A percentile compares a stretch with the other conserved stretches of the same genome.
Conservation (phyloP, 2,329 filamentous ascomycete species). For the Reticulascus tulasneorum region DNA sequence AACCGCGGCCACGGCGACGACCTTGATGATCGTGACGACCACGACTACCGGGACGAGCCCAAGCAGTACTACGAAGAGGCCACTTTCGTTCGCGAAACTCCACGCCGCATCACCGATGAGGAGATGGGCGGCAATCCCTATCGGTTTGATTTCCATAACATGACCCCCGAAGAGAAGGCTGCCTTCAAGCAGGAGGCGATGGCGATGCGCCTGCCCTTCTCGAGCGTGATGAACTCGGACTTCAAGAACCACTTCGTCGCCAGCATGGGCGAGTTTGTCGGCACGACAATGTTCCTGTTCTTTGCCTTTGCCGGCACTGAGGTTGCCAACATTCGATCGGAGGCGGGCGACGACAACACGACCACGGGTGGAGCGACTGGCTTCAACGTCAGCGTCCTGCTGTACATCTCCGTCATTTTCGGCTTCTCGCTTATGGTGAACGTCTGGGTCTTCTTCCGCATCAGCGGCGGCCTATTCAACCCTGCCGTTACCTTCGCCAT, state of each 20-base stretch:
- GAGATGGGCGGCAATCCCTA: constrained; percentile 11
- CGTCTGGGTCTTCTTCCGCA: constrained; percentile 44
- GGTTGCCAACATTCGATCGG: constrained; percentile 34
- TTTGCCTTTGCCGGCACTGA: constrained; percentile 38
- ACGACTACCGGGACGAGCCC: constrained; percentile 6
- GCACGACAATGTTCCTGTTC: constrained; percentile 39
- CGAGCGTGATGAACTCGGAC: constrained; percentile 42
- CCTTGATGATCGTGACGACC: no score
- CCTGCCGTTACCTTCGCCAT: constrained; percentile 46
- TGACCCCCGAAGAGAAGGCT: constrained; percentile 34
- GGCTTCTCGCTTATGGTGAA: constrained; percentile 42
- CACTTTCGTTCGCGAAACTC: constrained; percentile 6
- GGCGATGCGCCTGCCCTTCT: constrained; percentile 40
- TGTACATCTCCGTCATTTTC: constrained; percentile 38
- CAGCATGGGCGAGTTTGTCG: constrained; percentile 33
- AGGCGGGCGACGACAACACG: constrained; percentile 25
- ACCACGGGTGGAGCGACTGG: constrained; percentile 39
- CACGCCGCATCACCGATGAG: constrained; percentile 12
- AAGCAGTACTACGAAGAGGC: constrained; percentile 13
- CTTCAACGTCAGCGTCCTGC: constrained; percentile 37
- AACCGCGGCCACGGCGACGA: constrained; percentile 11
- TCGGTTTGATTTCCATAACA: constrained; percentile 32
- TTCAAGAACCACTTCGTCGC: constrained; percentile 41
- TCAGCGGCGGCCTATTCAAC: constrained; percentile 35
- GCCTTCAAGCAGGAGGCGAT: no score